Conservation (phyloP, 2,329 filamentous ascomycete species). For the Ophiostoma sp. region DNA sequence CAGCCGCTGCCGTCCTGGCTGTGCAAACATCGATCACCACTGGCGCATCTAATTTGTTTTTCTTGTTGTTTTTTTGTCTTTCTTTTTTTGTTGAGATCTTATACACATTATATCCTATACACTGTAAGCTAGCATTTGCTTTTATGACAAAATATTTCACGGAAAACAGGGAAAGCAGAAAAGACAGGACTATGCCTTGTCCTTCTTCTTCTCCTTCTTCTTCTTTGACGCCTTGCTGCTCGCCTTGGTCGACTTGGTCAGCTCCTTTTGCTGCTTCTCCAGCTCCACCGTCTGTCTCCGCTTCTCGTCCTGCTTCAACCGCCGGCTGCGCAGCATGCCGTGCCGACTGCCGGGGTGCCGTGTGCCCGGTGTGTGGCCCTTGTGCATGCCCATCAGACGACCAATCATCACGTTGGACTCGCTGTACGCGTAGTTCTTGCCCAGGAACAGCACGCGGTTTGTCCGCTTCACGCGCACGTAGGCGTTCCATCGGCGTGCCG, state of each 20-base stretch:
- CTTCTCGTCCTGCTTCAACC: conserved; percentile 24
- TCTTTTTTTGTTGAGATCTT: conserved; percentile 28
- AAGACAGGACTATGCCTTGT: conserved; percentile 13
- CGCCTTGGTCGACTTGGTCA: conserved; percentile 11
- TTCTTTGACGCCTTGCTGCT: conserved; percentile 1
- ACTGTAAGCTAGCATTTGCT: background rate
- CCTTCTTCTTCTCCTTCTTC: conserved; percentile 11
- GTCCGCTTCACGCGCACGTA: conserved; percentile 27
- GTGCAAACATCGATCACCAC: background rate
- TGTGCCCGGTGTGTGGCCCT: conserved; percentile 46
- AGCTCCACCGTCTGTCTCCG: conserved; percentile 23
- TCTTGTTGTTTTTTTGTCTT: conserved; percentile 22
- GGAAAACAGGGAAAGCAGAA: background rate
- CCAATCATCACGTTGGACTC: conserved; percentile 58
- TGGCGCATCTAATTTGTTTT: conserved; percentile 11
- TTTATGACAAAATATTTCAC: background rate
- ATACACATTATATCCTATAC: conserved; percentile 30
- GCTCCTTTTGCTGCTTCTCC: conserved; percentile 27
- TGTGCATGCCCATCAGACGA: conserved; percentile 47
- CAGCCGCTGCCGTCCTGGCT: background rate
- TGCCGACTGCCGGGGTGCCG: conserved; percentile 44
- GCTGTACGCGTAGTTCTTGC: conserved; percentile 50
- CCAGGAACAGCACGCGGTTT: conserved; percentile 27
- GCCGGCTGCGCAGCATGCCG: conserved; percentile 40
- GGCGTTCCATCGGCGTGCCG: conserved; percentile 28